Evolutionary conservation across 2,329 filamentous ascomycete species (phyloP).

Genomic region (Zymoseptoria crescenta): DNA sequence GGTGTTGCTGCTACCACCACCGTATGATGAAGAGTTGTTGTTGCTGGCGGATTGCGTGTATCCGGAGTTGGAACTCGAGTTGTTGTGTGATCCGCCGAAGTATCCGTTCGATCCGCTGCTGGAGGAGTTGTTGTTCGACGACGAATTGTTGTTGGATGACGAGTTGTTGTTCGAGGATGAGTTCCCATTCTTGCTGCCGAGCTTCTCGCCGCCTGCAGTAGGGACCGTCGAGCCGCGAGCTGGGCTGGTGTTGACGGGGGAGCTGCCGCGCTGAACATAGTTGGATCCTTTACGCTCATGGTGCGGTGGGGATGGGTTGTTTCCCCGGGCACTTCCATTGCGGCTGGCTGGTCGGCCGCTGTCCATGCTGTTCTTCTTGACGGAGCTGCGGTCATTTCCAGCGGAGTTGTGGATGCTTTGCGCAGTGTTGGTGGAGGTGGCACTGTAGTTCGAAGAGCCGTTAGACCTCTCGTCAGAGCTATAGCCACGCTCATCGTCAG

Average conservation of each 20-base stretch:
- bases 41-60: neutral
- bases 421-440: neutral
- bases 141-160: neutral
- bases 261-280: neutral
- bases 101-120: too few relatives aligned
- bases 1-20: conserved; percentile 2
- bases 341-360: neutral
- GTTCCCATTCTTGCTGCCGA: neutral
- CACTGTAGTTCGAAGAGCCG: neutral
- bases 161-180: conserved; percentile 1
- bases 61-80: conserved; percentile 1
- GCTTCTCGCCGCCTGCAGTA: neutral
- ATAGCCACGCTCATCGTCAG: conserved; percentile 11
- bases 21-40: neutral
- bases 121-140: conserved; percentile 5
- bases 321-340: neutral
- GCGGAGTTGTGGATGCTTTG: neutral
- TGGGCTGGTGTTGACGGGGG: conserved; percentile 6
- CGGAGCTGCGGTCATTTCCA: conserved; percentile 10
- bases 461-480: conserved; percentile 7
- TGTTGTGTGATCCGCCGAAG: conserved; percentile 2
- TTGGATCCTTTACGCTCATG: conserved; percentile 1
- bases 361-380: conserved; percentile 7
- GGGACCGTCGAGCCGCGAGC: neutral
- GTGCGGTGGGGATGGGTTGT: neutral